phyloP scores from a whole-genome alignment of 495 filamentous ascomycete species.

The Cercophora sp. region DNA sequence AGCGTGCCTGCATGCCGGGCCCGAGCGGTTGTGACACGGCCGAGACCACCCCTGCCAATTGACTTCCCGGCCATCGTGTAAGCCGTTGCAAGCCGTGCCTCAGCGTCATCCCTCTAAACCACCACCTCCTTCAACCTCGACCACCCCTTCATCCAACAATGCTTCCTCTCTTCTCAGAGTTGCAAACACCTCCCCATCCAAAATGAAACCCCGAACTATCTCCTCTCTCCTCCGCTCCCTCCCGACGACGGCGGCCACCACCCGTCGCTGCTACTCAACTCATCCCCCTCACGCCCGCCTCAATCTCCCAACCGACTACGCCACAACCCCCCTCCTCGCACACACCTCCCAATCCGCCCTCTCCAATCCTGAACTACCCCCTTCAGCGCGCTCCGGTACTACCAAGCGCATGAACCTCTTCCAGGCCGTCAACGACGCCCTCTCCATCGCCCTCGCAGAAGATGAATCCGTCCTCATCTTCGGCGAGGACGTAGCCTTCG shows the following conservation, averaged over 20 bases:
- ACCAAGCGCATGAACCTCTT: constrained; percentile 87
- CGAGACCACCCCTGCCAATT: not conserved
- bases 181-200: no score
- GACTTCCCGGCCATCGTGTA: not conserved
- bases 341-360: constrained; percentile 71
- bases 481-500: constrained; percentile 95
- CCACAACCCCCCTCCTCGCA: constrained; percentile 72
- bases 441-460: constrained; percentile 73
- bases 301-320: constrained; percentile 87
- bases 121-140: not conserved
- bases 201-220: not conserved
- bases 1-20: not conserved
- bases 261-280: constrained; percentile 38
- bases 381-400: constrained; percentile 60
- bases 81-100: constrained; percentile 30
- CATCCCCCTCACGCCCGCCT: constrained; percentile 56
- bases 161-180: no score
- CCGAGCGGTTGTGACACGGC: constrained; percentile 1
- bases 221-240: not conserved
- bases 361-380: constrained; percentile 58
- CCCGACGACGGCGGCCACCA: no score
- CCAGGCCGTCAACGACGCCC: constrained; percentile 86
- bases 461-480: constrained; percentile 88
- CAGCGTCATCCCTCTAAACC: not conserved
- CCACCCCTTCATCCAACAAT: no score